Evolutionary conservation across 257 asterid genomes (phyloP).

Genomic region (Solanum tacnaense): DNA sequence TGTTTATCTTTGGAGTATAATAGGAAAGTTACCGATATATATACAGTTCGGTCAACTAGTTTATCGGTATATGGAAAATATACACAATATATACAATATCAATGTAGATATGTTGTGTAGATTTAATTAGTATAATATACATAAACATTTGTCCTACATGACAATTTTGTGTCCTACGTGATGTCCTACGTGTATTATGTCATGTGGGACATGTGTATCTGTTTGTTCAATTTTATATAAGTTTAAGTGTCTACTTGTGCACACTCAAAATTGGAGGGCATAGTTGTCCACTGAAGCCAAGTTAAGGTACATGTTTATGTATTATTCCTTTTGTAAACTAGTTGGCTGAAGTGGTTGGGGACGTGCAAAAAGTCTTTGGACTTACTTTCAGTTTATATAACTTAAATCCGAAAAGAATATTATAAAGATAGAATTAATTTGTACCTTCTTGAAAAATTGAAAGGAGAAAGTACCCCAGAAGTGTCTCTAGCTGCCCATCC

Average conservation of each 20-base stretch:
- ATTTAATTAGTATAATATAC: no score
- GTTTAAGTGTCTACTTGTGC: background rate
- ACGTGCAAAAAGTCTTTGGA: no score
- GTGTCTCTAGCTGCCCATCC: background rate
- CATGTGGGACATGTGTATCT: background rate
- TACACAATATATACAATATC: background rate
- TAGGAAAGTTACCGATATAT: background rate
- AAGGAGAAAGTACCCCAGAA: background rate
- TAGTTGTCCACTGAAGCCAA: background rate
- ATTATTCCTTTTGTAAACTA: background rate
- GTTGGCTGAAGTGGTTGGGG: background rate
- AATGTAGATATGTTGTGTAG: background rate
- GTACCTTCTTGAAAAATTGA: background rate
- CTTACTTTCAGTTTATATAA: background rate
- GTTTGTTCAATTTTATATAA: background rate
- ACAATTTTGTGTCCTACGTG: no score
- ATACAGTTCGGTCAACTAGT: background rate
- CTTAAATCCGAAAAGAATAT: background rate
- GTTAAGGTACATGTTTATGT: background rate
- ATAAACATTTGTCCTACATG: background rate
- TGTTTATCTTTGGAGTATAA: background rate
- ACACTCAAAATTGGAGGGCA: background rate
- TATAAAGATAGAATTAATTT: background rate
- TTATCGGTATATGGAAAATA: background rate
- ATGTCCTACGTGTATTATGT: background rate